A percentile compares a stretch with the other conserved stretches of the same genome.
phyloP scores from a whole-genome alignment of 371 early-diverging fungal species.

The Chytridium lagenaria region DNA sequence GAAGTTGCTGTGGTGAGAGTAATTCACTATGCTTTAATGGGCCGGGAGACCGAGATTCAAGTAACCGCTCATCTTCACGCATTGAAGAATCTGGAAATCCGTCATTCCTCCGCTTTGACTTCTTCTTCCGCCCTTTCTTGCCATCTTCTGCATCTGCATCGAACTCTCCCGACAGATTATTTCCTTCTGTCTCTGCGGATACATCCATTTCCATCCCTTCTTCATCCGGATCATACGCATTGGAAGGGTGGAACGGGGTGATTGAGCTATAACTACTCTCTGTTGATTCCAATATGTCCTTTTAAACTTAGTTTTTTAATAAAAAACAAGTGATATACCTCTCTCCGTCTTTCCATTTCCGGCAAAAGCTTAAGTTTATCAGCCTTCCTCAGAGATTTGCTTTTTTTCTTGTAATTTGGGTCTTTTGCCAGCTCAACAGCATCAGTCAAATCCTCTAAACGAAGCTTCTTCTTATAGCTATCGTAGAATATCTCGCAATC shows the following conservation, averaged over 20 bases:
- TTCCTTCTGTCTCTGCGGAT: too few species aligned
- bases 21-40: background rate
- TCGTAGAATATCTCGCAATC: constrained; percentile 83
- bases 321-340: background rate
- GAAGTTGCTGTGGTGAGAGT: background rate
- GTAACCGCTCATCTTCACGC: constrained; percentile 3
- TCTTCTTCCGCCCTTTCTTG: constrained; percentile 26
- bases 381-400: constrained; percentile 8
- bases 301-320: too few species aligned
- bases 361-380: constrained; percentile 27
- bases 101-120: constrained; percentile 22
- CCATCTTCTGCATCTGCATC: constrained; percentile 26
- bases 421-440: constrained; percentile 17
- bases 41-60: constrained; percentile 5
- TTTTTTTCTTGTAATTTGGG: constrained; percentile 18
- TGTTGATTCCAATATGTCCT: too few species aligned
- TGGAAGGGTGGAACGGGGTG: too few species aligned
- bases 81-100: background rate
- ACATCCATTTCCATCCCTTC: constrained; percentile 19
- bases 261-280: too few species aligned
- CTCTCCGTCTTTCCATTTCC: constrained; percentile 14
- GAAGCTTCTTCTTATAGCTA: constrained; percentile 37
- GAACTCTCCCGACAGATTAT: too few species aligned
- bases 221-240: constrained; percentile 8
- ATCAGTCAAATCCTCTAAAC: constrained; percentile 21